A percentile compares a stretch with the other conserved stretches of the same genome.
phyloP scores from a whole-genome alignment of 176 grass and related monocot species.

The Luzula sylvatica region DNA sequence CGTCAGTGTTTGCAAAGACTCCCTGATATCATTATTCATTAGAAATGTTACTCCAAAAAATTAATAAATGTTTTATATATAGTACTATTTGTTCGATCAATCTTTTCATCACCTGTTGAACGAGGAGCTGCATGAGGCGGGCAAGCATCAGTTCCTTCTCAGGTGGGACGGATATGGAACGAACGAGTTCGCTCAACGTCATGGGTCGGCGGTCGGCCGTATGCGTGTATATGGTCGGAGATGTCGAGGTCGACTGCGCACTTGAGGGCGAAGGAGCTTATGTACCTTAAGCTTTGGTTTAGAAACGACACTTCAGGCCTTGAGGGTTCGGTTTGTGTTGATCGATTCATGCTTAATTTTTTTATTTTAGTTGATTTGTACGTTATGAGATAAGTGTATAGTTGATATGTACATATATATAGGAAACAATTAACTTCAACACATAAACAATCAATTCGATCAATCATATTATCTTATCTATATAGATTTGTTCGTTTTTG shows the following conservation, averaged over 20 bases:
- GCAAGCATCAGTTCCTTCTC: not conserved
- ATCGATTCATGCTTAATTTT: too few species aligned
- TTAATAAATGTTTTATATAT: too few species aligned
- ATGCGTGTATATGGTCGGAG: not conserved
- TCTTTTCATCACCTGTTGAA: not conserved
- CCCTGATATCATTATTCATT: not conserved
- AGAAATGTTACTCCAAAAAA: too few species aligned
- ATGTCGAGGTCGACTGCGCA: not conserved
- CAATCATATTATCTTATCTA: too few species aligned
- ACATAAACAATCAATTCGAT: too few species aligned
- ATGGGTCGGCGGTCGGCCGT: constrained; percentile 4
- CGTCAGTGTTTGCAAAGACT: not conserved
- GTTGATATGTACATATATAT: too few species aligned
- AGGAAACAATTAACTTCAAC: too few species aligned
- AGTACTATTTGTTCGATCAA: too few species aligned
- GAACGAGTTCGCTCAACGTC: not conserved
- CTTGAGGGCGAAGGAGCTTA: not conserved
- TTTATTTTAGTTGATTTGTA: too few species aligned
- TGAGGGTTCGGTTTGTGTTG: too few species aligned
- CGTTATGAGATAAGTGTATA: too few species aligned
- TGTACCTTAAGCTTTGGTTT: not conserved
- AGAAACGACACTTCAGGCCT: not conserved
- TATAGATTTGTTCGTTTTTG: too few species aligned
- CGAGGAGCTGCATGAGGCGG: not conserved
- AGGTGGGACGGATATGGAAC: not conserved